phyloP scores from a whole-genome alignment of 2,329 filamentous ascomycete genomes.

The Exophiala dermatitidis region DNA sequence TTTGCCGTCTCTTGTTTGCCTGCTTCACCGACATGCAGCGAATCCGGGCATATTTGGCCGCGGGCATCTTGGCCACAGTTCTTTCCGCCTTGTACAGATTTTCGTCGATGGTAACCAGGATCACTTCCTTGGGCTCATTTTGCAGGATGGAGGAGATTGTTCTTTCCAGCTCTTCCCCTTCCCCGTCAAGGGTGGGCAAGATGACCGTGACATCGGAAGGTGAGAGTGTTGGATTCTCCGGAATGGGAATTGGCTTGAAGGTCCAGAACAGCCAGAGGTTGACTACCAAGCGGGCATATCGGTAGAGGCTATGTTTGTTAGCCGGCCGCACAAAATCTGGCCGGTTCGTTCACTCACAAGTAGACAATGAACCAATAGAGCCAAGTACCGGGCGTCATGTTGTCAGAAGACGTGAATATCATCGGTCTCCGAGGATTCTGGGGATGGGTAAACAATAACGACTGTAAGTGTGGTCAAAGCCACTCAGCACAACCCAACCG shows the following conservation, averaged over 20 bases:
- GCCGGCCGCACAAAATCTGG: neutral
- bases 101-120: constrained; percentile 79
- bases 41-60: constrained; percentile 26
- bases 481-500: constrained; percentile 18
- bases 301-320: constrained; percentile 60
- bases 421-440: constrained; percentile 9
- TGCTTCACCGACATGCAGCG: constrained; percentile 56
- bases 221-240: constrained; percentile 70
- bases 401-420: constrained; percentile 3
- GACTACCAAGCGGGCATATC: constrained; percentile 77
- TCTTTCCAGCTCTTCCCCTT: constrained; percentile 71
- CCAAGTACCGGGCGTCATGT: constrained; percentile 15
- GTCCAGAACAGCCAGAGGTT: constrained; percentile 80
- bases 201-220: constrained; percentile 86
- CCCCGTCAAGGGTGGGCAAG: constrained; percentile 84
- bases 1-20: constrained; percentile 91
- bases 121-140: constrained; percentile 57
- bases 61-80: constrained; percentile 50
- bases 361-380: constrained; percentile 34
- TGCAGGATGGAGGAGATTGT: constrained; percentile 59
- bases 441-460: constrained; percentile 20
- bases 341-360: constrained; percentile 32
- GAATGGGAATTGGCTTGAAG: constrained; percentile 77
- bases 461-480: constrained; percentile 26
- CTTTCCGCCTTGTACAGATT: constrained; percentile 63